phyloP scores from a whole-genome alignment of 2,329 filamentous ascomycete species.

The Epichloe gansuensis region DNA sequence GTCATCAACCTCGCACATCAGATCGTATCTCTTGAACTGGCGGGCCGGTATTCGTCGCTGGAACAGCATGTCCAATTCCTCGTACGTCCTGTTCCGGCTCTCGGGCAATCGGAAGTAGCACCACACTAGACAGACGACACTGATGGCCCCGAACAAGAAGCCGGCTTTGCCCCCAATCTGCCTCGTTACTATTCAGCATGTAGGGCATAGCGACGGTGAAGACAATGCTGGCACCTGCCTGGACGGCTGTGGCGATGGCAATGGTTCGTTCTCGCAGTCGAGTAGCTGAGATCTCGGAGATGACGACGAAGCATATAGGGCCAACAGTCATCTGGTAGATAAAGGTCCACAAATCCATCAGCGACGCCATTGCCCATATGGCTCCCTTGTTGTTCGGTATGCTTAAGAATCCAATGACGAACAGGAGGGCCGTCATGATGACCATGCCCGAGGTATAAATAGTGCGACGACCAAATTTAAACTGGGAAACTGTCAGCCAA shows the following conservation, averaged over 20 bases:
- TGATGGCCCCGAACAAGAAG: conserved; percentile 18
- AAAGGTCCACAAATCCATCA: conserved; percentile 30
- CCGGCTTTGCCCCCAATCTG: conserved; percentile 22
- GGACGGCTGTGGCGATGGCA: conserved; percentile 17
- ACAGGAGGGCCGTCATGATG: conserved; percentile 24
- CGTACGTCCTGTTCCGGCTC: conserved; percentile 17
- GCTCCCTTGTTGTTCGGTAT: conserved; percentile 18
- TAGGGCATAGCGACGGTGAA: conserved; percentile 18
- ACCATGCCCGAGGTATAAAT: conserved; percentile 22
- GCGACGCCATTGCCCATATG: conserved; percentile 25
- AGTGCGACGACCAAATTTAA: conserved; percentile 25
- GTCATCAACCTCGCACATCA: conserved; percentile 7
- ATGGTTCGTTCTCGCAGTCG: conserved; percentile 21
- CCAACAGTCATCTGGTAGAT: conserved; percentile 29
- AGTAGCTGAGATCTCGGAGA: conserved; percentile 26
- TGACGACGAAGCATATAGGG: conserved; percentile 29
- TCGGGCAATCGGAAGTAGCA: conserved; percentile 20
- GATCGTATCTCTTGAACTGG: conserved; percentile 10
- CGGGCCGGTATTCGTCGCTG: conserved; percentile 9
- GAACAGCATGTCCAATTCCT: conserved; percentile 21
- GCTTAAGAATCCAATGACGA: conserved; percentile 29
- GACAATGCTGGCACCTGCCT: conserved; percentile 13
- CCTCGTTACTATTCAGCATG: conserved; percentile 20
- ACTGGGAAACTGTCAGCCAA: conserved; percentile 3
- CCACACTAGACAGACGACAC: conserved; percentile 13